Conservation (phyloP, 495 filamentous ascomycete genomes). For the Talaromyces thailandensis region DNA sequence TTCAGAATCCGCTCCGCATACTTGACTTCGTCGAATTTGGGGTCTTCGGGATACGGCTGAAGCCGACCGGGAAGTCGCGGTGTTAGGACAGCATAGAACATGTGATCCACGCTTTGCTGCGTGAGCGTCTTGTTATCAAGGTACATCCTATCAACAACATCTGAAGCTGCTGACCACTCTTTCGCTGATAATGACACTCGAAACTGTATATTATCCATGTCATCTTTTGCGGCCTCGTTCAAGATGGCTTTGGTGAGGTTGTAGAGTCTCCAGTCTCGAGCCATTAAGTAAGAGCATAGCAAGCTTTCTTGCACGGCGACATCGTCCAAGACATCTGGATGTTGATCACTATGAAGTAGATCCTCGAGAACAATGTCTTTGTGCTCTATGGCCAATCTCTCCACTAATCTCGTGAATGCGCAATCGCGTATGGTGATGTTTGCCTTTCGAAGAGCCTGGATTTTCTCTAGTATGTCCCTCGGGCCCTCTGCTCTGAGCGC, state of each 20-base stretch:
- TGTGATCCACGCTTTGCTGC: slow-evolving; percentile 25
- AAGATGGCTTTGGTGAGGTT: slow-evolving; percentile 45
- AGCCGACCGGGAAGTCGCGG: slow-evolving; percentile 20
- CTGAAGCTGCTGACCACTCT: slow-evolving; percentile 23
- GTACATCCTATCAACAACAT: slow-evolving; percentile 27
- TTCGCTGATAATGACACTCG: slow-evolving; percentile 31
- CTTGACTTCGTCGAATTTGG: slow-evolving; percentile 16
- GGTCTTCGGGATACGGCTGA: slow-evolving; percentile 7
- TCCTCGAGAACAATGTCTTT: slow-evolving; percentile 47
- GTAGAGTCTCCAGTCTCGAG: slow-evolving; percentile 41
- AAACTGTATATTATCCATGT: slow-evolving; percentile 32
- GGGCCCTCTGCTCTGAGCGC: slow-evolving; percentile 48
- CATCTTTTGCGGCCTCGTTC: slow-evolving; percentile 19
- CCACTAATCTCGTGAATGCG: slow-evolving; percentile 49
- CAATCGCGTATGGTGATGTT: slow-evolving; percentile 51
- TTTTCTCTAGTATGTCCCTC: slow-evolving; percentile 41
- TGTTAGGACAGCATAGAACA: slow-evolving; percentile 24
- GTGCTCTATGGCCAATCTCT: slow-evolving; percentile 45
- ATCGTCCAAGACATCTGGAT: slow-evolving; percentile 69
- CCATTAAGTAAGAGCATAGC: slow-evolving; percentile 39
- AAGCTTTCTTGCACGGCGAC: slow-evolving; percentile 45
- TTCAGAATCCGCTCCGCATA: slow-evolving; percentile 27
- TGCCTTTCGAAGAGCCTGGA: slow-evolving; percentile 45
- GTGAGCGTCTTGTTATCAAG: slow-evolving; percentile 17
- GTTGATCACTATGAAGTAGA: slow-evolving; percentile 60